phyloP scores from a whole-genome alignment of 2,329 filamentous ascomycete species.

The Pezicula radicicola region DNA sequence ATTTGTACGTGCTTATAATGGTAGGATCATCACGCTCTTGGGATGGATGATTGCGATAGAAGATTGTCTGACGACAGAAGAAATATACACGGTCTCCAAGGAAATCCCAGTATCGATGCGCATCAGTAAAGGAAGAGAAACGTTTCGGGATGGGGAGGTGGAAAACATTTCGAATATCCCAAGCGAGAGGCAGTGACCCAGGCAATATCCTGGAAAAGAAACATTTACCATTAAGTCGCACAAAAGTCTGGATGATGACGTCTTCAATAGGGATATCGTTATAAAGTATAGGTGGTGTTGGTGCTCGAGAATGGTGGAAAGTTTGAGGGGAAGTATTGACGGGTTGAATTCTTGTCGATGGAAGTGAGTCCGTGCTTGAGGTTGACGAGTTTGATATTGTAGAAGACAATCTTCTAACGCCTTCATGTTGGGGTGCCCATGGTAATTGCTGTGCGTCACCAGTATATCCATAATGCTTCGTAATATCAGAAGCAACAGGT shows the following conservation, averaged over 20 bases:
- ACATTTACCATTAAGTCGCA: slow-evolving; percentile 20
- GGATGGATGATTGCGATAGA: slow-evolving; percentile 17
- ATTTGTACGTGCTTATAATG: slow-evolving; percentile 9
- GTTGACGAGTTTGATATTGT: not conserved
- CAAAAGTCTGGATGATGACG: slow-evolving; percentile 24
- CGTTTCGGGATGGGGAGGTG: slow-evolving; percentile 19
- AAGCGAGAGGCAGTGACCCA: slow-evolving; percentile 21
- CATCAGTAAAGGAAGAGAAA: slow-evolving; percentile 19
- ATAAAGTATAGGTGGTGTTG: slow-evolving; percentile 17
- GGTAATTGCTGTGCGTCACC: no score
- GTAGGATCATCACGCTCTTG: slow-evolving; percentile 10
- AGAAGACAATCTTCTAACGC: not conserved
- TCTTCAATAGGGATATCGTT: slow-evolving; percentile 25
- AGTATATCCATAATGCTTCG: no score
- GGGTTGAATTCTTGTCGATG: no score
- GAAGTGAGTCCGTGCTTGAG: slow-evolving; percentile 1
- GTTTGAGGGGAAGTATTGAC: no score
- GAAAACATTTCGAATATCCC: slow-evolving; percentile 25
- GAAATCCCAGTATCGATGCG: slow-evolving; percentile 27
- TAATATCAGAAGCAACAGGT: no score
- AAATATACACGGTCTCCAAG: slow-evolving; percentile 24
- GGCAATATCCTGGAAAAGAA: slow-evolving; percentile 24
- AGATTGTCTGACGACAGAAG: slow-evolving; percentile 22
- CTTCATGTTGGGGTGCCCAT: not conserved
- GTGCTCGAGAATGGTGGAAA: slow-evolving; percentile 3